Conservation (phyloP, 164 flowering plant species). For the Magnolia changhungtana region DNA sequence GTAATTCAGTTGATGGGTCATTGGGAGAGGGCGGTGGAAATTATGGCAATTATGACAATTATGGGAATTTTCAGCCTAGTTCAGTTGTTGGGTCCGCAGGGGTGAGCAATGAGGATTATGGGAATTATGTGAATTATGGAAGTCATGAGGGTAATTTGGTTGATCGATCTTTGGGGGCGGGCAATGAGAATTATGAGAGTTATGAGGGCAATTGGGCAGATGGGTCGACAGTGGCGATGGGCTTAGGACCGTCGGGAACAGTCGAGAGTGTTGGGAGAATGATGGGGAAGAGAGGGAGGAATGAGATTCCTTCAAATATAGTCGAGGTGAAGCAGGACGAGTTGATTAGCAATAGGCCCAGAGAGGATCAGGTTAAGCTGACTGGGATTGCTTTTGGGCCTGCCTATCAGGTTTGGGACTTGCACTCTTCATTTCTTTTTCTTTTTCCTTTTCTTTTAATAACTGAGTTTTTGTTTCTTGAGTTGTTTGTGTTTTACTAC, state of each 20-base stretch:
- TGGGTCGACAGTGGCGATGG: slow-evolving; percentile 19
- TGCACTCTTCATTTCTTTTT: too few species aligned
- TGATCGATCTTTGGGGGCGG: slow-evolving; percentile 16
- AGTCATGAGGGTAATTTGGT: slow-evolving; percentile 14
- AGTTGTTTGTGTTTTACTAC: too few species aligned
- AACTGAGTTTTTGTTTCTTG: too few species aligned
- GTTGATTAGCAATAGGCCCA: slow-evolving; percentile 80
- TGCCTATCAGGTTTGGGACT: slow-evolving; percentile 69
- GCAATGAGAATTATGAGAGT: slow-evolving; percentile 22
- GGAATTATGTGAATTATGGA: slow-evolving; percentile 7
- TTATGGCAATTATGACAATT: background rate
- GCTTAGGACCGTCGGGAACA: slow-evolving; percentile 9
- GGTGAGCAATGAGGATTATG: slow-evolving; percentile 3
- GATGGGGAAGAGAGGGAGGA: slow-evolving; percentile 64
- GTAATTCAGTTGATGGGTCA: background rate
- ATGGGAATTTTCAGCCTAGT: background rate
- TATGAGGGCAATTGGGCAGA: slow-evolving; percentile 35
- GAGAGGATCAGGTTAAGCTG: slow-evolving; percentile 70
- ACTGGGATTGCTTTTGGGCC: slow-evolving; percentile 97
- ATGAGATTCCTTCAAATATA: slow-evolving; percentile 58
- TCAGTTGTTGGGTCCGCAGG: background rate
- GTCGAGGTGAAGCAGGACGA: slow-evolving; percentile 97
- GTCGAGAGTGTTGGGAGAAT: slow-evolving; percentile 22
- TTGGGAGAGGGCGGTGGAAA: background rate
- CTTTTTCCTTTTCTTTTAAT: background rate